These are phyloP conservation scores for Ganoderma boninense DNA, from an alignment of 1,284 basidiomycete species.

Conservation along the genomic window DNA sequence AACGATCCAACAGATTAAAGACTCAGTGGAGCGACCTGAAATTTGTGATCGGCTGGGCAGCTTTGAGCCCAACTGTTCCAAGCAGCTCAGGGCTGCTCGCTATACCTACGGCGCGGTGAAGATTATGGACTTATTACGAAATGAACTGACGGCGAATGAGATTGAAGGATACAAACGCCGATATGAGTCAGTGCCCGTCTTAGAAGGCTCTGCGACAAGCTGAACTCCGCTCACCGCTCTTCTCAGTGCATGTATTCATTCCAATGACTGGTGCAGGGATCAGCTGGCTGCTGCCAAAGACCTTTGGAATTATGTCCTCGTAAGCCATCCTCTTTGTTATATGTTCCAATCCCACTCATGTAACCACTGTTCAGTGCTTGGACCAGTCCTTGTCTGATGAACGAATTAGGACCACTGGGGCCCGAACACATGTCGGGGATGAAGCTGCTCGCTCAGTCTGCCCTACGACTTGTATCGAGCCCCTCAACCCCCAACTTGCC, in stretches of 20 bases:
- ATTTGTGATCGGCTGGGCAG: neutral
- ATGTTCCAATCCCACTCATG: neutral
- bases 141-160: slow-evolving; percentile 6
- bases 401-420: neutral
- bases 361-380: neutral
- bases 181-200: neutral
- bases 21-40: slow-evolving; percentile 14
- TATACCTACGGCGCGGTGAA: slow-evolving; percentile 22
- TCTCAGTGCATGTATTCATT: neutral
- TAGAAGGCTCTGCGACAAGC: too few relatives aligned
- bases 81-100: neutral
- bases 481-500: too few relatives aligned
- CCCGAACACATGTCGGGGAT: too few relatives aligned
- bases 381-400: neutral
- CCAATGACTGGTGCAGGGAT: neutral
- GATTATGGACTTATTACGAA: slow-evolving; percentile 20
- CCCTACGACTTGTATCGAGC: too few relatives aligned
- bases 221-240: neutral
- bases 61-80: neutral
- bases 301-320: neutral
- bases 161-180: slow-evolving; percentile 6
- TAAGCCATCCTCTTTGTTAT: neutral
- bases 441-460: too few relatives aligned
- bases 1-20: slow-evolving; percentile 22
- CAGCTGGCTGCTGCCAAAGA: neutral